phyloP scores from a whole-genome alignment of 495 filamentous ascomycete species.

The Lophiostoma macrostomum region DNA sequence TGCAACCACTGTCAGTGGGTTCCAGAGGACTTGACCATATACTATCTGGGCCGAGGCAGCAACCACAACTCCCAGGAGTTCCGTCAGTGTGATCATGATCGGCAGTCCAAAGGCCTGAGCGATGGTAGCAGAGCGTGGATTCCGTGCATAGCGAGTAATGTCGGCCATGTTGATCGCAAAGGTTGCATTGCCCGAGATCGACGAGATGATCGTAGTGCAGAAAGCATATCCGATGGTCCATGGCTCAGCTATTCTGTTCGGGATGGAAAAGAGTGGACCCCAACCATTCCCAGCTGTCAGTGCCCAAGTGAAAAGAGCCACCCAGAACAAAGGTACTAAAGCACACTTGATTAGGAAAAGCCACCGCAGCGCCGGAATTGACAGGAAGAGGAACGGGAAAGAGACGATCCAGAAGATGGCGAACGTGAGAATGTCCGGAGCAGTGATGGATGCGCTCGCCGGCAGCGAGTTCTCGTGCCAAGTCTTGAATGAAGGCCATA shows the following conservation, averaged over 20 bases:
- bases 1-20: not conserved
- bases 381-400: not conserved
- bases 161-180: constrained; percentile 24
- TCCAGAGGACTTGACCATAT: not conserved
- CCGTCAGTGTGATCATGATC: constrained; percentile 14
- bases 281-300: constrained; percentile 15
- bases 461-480: constrained; percentile 2
- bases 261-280: constrained; percentile 17
- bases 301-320: constrained; percentile 27
- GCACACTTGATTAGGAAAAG: not conserved
- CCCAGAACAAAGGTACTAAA: constrained; percentile 18
- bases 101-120: constrained; percentile 11
- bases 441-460: not conserved
- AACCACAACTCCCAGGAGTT: constrained; percentile 17
- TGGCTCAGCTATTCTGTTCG: constrained; percentile 12
- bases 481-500: constrained; percentile 14
- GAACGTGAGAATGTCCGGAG: not conserved
- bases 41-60: constrained; percentile 2
- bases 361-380: not conserved
- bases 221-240: constrained; percentile 12
- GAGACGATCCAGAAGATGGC: not conserved
- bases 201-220: not conserved
- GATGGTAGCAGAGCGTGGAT: constrained; percentile 3
- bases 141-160: constrained; percentile 19
- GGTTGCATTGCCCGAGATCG: not conserved